phyloP scores from a whole-genome alignment of 306 rosid species.

The Aeschynomene evenia region DNA sequence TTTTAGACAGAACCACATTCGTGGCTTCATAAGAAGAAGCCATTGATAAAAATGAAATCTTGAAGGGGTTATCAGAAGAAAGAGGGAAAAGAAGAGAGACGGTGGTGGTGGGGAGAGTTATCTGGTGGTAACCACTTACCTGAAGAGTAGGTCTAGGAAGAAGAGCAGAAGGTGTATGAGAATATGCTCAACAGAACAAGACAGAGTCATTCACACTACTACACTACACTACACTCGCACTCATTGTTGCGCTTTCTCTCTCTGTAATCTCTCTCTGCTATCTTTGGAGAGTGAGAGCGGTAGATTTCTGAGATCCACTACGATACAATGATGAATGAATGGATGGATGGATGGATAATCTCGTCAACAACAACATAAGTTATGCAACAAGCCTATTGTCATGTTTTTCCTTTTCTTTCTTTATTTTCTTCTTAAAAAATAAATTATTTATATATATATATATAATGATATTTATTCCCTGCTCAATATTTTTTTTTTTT shows the following conservation, averaged over 20 bases:
- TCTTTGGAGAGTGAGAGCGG: conserved; percentile 37
- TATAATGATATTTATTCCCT: no score
- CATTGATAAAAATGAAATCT: conserved; percentile 41
- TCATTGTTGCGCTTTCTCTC: conserved; percentile 21
- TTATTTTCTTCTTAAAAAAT: no score
- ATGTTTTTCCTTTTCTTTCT: neutral
- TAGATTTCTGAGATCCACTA: conserved; percentile 46
- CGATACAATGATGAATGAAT: conserved; percentile 3
- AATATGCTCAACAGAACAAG: neutral
- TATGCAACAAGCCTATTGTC: neutral
- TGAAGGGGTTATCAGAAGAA: neutral
- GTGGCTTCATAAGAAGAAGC: conserved; percentile 72
- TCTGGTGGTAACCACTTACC: conserved; percentile 23
- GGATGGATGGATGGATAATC: no score
- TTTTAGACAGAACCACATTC: conserved; percentile 58
- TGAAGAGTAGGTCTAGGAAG: conserved; percentile 52
- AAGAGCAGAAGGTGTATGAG: conserved; percentile 7
- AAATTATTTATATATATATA: no score
- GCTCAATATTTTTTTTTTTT: no score
- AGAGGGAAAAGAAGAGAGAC: neutral
- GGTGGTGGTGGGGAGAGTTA: neutral
- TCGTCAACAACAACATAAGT: conserved; percentile 37
- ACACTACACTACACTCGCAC: conserved; percentile 11
- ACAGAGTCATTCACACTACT: neutral
- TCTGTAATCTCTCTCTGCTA: conserved; percentile 56